Percentiles rank a stretch among this genome's conserved stretches.
These are phyloP conservation scores for Gleditsia sinensis DNA, from an alignment of 306 rosid genomes.

Conservation along the genomic window DNA sequence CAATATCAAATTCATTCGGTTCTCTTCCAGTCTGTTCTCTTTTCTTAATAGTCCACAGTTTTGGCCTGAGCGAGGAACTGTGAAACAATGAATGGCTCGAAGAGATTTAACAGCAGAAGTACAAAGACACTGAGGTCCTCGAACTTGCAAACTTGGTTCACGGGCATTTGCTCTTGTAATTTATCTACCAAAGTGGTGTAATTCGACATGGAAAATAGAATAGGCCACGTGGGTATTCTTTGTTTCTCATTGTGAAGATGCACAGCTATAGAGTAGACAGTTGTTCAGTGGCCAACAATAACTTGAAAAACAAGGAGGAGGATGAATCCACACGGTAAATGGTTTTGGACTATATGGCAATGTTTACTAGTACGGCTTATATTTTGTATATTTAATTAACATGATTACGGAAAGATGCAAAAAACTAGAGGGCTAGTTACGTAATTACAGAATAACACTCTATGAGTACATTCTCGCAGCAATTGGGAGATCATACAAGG, in stretches of 20 bases:
- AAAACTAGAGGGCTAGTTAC: conserved; percentile 11
- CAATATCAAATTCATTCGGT: conserved; percentile 35
- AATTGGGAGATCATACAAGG: conserved; percentile 25
- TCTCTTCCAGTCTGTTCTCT: conserved; percentile 32
- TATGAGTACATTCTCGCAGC: conserved; percentile 21
- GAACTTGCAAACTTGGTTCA: conserved; percentile 48
- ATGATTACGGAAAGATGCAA: background rate
- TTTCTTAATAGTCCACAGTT: conserved; percentile 24
- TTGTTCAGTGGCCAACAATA: conserved; percentile 23
- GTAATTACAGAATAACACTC: conserved; percentile 13
- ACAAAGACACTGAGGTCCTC: conserved; percentile 50
- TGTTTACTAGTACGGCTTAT: background rate
- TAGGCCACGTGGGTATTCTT: conserved; percentile 40
- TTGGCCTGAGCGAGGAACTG: conserved; percentile 39
- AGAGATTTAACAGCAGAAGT: conserved; percentile 10
- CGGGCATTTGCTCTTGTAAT: conserved; percentile 45
- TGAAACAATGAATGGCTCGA: conserved; percentile 43
- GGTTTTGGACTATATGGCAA: conserved; percentile 17
- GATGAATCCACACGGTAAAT: conserved; percentile 18
- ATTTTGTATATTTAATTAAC: background rate
- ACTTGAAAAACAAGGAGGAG: conserved; percentile 26
- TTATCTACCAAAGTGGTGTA: conserved; percentile 23
- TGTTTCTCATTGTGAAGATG: conserved; percentile 27
- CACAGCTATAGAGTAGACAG: conserved; percentile 28
- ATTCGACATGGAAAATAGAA: conserved; percentile 26